These are phyloP conservation scores for Sodiomyces alkalinus DNA, from an alignment of 2,329 filamentous ascomycete genomes.

Conservation along the genomic window DNA sequence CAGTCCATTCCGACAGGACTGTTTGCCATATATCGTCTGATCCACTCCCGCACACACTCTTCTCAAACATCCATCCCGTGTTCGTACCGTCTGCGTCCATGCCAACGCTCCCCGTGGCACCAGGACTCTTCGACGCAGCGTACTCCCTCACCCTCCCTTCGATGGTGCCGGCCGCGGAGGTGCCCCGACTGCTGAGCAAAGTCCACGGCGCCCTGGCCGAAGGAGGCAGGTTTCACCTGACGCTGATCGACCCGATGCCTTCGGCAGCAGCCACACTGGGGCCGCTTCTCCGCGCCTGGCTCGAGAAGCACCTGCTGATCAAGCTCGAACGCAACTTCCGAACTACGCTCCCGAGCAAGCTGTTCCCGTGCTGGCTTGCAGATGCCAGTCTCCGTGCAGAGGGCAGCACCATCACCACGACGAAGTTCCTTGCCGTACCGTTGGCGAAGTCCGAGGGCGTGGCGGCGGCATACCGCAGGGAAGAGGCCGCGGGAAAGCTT, in stretches of 20 bases:
- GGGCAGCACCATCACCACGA: conserved; percentile 30
- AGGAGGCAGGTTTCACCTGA: conserved; percentile 41
- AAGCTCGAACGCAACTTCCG: conserved; percentile 44
- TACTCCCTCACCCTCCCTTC: conserved; percentile 41
- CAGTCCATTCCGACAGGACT: conserved; percentile 21
- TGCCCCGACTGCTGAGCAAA: conserved; percentile 39
- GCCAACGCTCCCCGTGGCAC: conserved; percentile 20
- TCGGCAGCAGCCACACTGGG: conserved; percentile 35
- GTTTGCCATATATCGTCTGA: conserved; percentile 31
- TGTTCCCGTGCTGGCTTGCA: conserved; percentile 43
- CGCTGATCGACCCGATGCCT: conserved; percentile 48
- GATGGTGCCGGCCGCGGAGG: conserved; percentile 37
- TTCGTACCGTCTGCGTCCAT: conserved; percentile 21
- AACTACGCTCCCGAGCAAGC: conserved; percentile 41
- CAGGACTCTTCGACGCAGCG: conserved; percentile 30
- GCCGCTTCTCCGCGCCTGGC: conserved; percentile 41
- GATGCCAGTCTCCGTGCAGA: conserved; percentile 35
- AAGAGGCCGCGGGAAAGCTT: conserved; percentile 14
- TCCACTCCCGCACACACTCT: conserved; percentile 21
- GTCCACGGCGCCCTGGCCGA: conserved; percentile 39
- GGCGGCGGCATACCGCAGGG: conserved; percentile 7
- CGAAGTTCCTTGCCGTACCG: conserved; percentile 32
- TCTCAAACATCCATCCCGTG: conserved; percentile 24
- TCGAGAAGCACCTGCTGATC: conserved; percentile 43
- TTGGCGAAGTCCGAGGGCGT: conserved; percentile 12